Evolutionary conservation across 2,329 filamentous ascomycete species (phyloP), one percentile per base, ranked within the genome.

Genomic region (Penicillium polonicum): DNA sequence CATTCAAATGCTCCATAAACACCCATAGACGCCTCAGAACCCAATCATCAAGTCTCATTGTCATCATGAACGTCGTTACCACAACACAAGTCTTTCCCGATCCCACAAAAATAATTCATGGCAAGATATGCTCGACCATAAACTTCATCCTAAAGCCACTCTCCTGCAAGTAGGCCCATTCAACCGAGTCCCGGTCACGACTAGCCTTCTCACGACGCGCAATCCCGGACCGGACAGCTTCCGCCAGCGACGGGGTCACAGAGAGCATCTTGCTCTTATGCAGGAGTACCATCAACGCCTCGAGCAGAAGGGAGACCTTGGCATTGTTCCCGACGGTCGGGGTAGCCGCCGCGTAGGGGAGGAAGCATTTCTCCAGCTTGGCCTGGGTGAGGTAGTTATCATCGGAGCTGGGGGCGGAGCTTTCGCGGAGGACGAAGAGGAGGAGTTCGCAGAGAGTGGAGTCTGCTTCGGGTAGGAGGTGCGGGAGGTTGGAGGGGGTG

Each of bases 241-340:
- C 55, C 38, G 74, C 73, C 17, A 88, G 61, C 6, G 61, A 63
- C 1, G 67, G 66, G 4, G 66, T 75, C 60, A 74, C 52, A 23
- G 58, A 59, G 69, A 77, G 42, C 65, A 70, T 63, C 2, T 72
- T 69, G 33, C 68, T 67, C 15, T 68, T 69, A 13, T 71, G 75
- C 29, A 86, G 72, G 7, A 86, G 74, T 45, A 86, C 80, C 31
- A 90, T 67, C 49, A 91, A 73, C 2, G 80, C 80, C 74, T 93
- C 90, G 0, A 91, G 76, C 31, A 89, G 72, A 10, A 92, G 74
- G 2, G 87, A 87, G 38, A 92, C 79, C 70, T 89, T 89, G 29
- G 87, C 86, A 65, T 94, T 92, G 61, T 91, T 88, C 21, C 84
- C 81, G 0, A 82, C 72, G 7, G 79, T 80, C 15, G 82, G 77